Evolutionary conservation across 148 eudicot genomes (phyloP).

Genomic region (Rhododendron henanense): DNA sequence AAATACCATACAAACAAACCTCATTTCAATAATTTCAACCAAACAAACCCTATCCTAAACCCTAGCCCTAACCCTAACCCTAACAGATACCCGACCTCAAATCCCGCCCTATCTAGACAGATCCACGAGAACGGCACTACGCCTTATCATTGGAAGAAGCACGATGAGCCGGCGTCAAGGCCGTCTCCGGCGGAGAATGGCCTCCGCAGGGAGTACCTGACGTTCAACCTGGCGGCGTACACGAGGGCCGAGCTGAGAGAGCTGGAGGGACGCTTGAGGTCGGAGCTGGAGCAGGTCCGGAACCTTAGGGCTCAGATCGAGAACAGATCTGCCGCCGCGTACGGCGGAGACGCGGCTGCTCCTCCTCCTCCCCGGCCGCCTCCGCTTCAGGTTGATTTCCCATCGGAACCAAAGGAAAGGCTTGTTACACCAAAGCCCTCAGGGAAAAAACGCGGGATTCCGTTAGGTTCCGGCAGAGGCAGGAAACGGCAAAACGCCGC

Average conservation of each 20-base stretch:
- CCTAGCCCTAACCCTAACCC: conserved; percentile 45
- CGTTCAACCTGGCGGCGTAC: conserved; percentile 22
- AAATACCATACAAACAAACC: conserved; percentile 2
- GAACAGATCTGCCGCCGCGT: background rate
- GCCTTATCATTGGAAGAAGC: background rate
- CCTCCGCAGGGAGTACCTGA: background rate
- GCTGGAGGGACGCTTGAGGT: conserved; percentile 25
- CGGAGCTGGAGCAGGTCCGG: conserved; percentile 40
- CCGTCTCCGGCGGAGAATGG: background rate
- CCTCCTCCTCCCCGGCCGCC: background rate
- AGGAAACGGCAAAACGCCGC: background rate
- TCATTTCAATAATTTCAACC: background rate
- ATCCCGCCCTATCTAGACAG: conserved; percentile 15
- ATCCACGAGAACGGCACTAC: background rate
- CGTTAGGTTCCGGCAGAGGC: conserved; percentile 15
- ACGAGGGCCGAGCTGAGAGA: conserved; percentile 26
- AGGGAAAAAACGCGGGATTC: background rate
- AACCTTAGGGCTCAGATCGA: conserved; percentile 6
- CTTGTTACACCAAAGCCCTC: background rate
- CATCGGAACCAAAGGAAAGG: background rate
- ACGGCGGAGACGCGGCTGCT: background rate
- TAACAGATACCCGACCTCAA: conserved; percentile 14
- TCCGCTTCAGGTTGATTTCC: background rate
- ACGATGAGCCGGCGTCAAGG: background rate
- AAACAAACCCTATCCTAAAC: conserved; percentile 29